These are phyloP conservation scores for Recurvomyces mirabilis DNA, from an alignment of 495 filamentous ascomycete genomes.

Conservation along the genomic window DNA sequence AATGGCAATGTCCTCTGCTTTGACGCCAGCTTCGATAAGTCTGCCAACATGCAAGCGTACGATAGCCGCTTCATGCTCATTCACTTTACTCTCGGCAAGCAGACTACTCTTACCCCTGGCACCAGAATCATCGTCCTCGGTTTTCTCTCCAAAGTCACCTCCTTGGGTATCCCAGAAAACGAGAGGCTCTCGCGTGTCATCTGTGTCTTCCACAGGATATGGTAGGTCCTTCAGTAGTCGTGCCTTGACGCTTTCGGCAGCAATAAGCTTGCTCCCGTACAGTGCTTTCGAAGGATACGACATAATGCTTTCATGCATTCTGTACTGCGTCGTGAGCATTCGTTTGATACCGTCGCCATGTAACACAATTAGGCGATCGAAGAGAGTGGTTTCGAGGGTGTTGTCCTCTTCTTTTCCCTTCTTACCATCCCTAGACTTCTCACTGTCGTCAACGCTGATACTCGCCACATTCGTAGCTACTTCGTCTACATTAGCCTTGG, in stretches of 20 bases:
- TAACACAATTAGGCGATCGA: slow-evolving; percentile 72
- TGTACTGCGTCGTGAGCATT: slow-evolving; percentile 96
- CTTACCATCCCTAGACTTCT: background rate
- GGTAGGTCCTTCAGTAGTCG: slow-evolving; percentile 68
- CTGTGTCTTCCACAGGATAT: slow-evolving; percentile 57
- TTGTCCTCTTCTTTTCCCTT: slow-evolving; percentile 27
- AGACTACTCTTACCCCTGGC: slow-evolving; percentile 40
- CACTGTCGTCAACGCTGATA: slow-evolving; percentile 5
- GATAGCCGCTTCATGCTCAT: slow-evolving; percentile 78
- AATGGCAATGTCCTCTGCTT: slow-evolving; percentile 74
- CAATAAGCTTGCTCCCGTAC: slow-evolving; percentile 70
- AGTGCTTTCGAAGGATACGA: slow-evolving; percentile 79
- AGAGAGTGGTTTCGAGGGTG: slow-evolving; percentile 76
- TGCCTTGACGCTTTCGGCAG: slow-evolving; percentile 61
- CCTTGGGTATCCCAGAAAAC: slow-evolving; percentile 96
- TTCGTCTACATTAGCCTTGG: slow-evolving; percentile 16
- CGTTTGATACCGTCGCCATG: slow-evolving; percentile 78
- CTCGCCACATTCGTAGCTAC: background rate
- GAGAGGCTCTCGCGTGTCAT: slow-evolving; percentile 78
- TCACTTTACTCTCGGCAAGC: slow-evolving; percentile 81
- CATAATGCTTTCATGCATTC: slow-evolving; percentile 97
- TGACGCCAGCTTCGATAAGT: slow-evolving; percentile 68
- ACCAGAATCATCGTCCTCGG: slow-evolving; percentile 33
- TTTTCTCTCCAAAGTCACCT: slow-evolving; percentile 63
- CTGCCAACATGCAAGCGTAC: slow-evolving; percentile 62